Percentiles rank a stretch among this genome's conserved stretches.
Conservation (phyloP, 352 stramenopile genomes). For the Globisporangium abappressorium region DNA sequence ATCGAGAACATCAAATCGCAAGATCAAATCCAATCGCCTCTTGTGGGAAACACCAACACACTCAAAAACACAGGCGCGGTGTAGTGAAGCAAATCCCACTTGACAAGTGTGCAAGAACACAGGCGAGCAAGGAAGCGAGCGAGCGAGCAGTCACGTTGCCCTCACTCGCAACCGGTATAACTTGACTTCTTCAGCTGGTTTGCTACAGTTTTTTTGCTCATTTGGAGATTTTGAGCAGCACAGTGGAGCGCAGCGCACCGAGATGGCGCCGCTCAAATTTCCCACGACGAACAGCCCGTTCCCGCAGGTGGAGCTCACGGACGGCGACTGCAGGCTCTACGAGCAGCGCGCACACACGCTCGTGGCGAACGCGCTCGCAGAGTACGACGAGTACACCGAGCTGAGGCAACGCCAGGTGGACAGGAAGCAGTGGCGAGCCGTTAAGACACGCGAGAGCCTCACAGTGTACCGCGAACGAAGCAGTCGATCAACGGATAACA, state of each 20-base stretch:
- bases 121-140: background rate
- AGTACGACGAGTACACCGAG: conserved; percentile 27
- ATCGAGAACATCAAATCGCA: background rate
- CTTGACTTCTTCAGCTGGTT: background rate
- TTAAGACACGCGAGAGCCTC: conserved; percentile 28
- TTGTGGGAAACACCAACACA: background rate
- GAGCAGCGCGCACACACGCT: conserved; percentile 30
- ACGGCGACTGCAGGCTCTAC: conserved; percentile 28
- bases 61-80: no score
- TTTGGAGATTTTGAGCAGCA: background rate
- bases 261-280: conserved; percentile 23
- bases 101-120: background rate
- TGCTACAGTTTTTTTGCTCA: background rate
- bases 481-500: background rate
- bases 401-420: conserved; percentile 22
- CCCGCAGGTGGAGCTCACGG: conserved; percentile 26
- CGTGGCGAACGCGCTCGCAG: conserved; percentile 26
- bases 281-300: conserved; percentile 22
- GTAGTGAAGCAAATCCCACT: background rate
- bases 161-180: no score
- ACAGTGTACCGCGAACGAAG: conserved; percentile 15
- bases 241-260: background rate
- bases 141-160: no score
- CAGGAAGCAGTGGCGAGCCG: conserved; percentile 24
- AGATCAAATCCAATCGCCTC: background rate